phyloP scores from a whole-genome alignment of 345 rosid species.

The Lumnitzera littorea region DNA sequence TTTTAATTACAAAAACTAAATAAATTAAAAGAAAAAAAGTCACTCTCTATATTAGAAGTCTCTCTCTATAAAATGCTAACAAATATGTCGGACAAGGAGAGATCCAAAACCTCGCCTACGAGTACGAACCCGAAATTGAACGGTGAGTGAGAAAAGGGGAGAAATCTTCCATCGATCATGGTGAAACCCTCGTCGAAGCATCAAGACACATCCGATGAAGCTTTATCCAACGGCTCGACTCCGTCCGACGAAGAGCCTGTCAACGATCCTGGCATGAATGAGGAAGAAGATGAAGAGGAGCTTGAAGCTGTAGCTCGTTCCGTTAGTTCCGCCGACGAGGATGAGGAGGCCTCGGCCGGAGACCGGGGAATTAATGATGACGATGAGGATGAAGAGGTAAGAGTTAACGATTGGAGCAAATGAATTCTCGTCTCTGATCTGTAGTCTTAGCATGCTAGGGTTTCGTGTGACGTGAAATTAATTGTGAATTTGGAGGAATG shows the following conservation, averaged over 20 bases:
- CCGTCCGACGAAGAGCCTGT: constrained; percentile 62
- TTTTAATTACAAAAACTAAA: too few species aligned
- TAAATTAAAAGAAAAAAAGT: too few species aligned
- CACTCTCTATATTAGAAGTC: too few species aligned
- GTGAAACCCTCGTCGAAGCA: constrained; percentile 40
- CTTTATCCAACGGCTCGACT: constrained; percentile 39
- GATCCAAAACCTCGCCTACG: too few species aligned
- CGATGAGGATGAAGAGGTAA: constrained; percentile 40
- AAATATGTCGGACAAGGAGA: too few species aligned
- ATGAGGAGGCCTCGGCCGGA: constrained; percentile 16
- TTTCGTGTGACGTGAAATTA: too few species aligned
- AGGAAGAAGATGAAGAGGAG: constrained; percentile 89
- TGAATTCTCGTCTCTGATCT: not conserved
- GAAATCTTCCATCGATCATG: constrained; percentile 10
- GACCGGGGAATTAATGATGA: constrained; percentile 17
- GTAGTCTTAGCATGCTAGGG: not conserved
- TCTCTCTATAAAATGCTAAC: too few species aligned
- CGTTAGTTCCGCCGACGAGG: constrained; percentile 65
- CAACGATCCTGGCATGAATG: constrained; percentile 53
- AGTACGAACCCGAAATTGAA: too few species aligned
- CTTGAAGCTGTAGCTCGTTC: constrained; percentile 94
- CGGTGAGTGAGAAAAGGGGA: too few species aligned
- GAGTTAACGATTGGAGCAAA: not conserved
- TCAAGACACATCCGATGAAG: constrained; percentile 65
- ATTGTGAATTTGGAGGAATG: too few species aligned